Conservation (phyloP, 148 eudicot genomes). For the Rhododendron griersonianum region DNA sequence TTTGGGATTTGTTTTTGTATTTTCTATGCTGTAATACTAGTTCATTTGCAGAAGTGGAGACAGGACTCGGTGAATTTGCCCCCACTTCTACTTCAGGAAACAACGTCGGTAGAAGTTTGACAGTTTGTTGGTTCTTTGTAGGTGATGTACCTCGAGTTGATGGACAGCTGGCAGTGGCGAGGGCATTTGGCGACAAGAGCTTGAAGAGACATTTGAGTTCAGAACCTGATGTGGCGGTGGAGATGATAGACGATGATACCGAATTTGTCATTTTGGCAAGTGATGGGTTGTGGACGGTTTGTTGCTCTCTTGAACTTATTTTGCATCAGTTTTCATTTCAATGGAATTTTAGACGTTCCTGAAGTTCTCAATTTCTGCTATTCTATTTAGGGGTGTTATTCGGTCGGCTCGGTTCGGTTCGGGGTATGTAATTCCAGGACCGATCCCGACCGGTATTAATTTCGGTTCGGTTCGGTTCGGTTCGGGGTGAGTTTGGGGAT, state of each 20-base stretch:
- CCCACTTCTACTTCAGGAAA: neutral
- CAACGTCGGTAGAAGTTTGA: neutral
- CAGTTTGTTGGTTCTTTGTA: conserved; percentile 14
- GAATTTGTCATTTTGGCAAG: conserved; percentile 81
- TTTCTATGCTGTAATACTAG: neutral
- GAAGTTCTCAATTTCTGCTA: neutral
- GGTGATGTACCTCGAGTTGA: conserved; percentile 95
- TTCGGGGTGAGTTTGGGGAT: too few species aligned
- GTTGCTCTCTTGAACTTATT: conserved; percentile 3
- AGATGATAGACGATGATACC: conserved; percentile 44
- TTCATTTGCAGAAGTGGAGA: neutral
- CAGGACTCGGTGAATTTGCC: neutral
- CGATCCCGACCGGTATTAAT: too few species aligned
- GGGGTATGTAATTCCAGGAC: too few species aligned
- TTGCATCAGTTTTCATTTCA: neutral
- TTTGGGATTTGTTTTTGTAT: neutral
- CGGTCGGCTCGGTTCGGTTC: too few species aligned
- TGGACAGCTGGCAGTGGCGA: conserved; percentile 89
- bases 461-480: too few species aligned
- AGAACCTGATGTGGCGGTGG: conserved; percentile 56
- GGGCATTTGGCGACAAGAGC: conserved; percentile 95
- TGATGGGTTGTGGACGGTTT: conserved; percentile 91
- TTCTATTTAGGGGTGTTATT: neutral
- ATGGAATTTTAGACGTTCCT: neutral
- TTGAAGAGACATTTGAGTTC: conserved; percentile 88